Evolutionary conservation across 129 eudicot genomes (phyloP).

Genomic region (Pittosporum tobira): DNA sequence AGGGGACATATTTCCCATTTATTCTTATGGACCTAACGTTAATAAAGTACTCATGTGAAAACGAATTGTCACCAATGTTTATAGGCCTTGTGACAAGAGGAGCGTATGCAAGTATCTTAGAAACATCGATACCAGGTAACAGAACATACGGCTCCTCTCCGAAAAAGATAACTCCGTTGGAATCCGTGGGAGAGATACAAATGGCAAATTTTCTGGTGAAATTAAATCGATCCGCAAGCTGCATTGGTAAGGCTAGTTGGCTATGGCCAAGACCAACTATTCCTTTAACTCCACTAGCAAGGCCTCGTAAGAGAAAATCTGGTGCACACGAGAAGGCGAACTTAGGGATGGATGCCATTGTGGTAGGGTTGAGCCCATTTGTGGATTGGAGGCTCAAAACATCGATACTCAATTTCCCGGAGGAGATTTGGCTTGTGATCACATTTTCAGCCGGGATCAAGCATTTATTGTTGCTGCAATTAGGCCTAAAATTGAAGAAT

Average conservation of each 20-base stretch:
- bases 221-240: neutral
- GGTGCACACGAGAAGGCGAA: conserved; percentile 15
- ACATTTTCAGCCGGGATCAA: conserved; percentile 1
- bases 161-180: conserved; percentile 10
- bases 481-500: neutral
- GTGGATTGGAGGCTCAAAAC: conserved; percentile 9
- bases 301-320: neutral
- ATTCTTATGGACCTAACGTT: conserved; percentile 2
- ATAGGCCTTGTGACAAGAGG: conserved; percentile 9
- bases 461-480: conserved; percentile 8
- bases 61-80: neutral
- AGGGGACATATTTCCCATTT: conserved; percentile 8
- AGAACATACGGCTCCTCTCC: conserved; percentile 20
- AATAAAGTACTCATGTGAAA: conserved; percentile 8
- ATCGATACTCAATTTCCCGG: conserved; percentile 2
- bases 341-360: neutral
- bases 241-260: conserved; percentile 9
- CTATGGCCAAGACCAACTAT: conserved; percentile 13
- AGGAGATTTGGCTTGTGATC: conserved; percentile 7
- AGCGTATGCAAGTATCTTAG: conserved; percentile 17
- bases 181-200: neutral
- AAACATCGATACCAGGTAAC: conserved; percentile 17
- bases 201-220: conserved; percentile 12
- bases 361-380: conserved; percentile 12
- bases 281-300: conserved; percentile 6